Evolutionary conservation across 2,329 filamentous ascomycete genomes (phyloP).

Genomic region (Fusarium buxicola): DNA sequence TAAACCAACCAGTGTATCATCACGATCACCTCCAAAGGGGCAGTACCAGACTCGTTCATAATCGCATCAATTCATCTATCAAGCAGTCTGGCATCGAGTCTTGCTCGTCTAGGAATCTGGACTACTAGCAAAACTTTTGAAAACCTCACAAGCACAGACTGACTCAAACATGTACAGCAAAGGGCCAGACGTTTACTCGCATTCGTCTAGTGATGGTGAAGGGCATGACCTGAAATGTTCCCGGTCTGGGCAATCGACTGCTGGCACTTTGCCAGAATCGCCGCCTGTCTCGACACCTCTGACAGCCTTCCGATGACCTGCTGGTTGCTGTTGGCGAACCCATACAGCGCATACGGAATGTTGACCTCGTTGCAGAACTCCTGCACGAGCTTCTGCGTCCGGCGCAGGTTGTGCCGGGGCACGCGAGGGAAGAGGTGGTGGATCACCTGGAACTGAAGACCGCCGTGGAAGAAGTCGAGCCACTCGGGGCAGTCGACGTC

Average conservation of each 20-base stretch:
- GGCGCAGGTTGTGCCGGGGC: conserved; percentile 84
- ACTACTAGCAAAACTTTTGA: conserved; percentile 1
- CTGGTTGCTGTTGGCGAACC: conserved; percentile 86
- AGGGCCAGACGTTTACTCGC: not conserved
- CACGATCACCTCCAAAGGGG: conserved; percentile 10
- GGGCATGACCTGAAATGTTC: conserved; percentile 36
- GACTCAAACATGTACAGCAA: conserved; percentile 26
- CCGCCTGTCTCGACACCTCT: conserved; percentile 83
- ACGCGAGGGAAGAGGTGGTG: conserved; percentile 88
- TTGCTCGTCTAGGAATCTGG: conserved; percentile 1
- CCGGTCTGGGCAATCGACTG: conserved; percentile 56
- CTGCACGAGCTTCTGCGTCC: conserved; percentile 78
- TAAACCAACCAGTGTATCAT: conserved; percentile 5
- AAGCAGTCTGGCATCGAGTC: not conserved
- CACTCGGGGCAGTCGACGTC: conserved; percentile 89
- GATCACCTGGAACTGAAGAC: conserved; percentile 89
- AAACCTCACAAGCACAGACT: not conserved
- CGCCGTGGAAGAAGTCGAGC: conserved; percentile 91
- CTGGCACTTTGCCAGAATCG: conserved; percentile 81
- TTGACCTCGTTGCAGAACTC: conserved; percentile 85
- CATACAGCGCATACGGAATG: conserved; percentile 87
- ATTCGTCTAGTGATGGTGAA: conserved; percentile 27
- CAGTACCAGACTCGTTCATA: conserved; percentile 2
- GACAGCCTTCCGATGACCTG: conserved; percentile 80
- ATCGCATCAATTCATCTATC: conserved; percentile 21